Base-by-base conservation (phyloP, 768 basidiomycete genomes). In the Trametes punicea region DNA sequence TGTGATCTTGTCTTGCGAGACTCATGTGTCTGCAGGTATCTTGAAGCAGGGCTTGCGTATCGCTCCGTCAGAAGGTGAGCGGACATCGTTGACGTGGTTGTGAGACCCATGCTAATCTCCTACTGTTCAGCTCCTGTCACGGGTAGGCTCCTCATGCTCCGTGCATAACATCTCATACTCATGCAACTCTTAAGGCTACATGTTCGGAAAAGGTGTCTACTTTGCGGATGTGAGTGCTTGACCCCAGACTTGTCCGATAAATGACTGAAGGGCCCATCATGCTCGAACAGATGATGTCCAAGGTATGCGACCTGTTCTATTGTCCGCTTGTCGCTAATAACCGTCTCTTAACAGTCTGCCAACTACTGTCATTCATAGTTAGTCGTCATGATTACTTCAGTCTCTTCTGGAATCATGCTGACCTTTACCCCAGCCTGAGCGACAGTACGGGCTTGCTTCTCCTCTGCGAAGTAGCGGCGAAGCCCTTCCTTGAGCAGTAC, bases 141-240 rank as follows among this genome's bases (percentile, higher is more conserved):
- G 60, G 80, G 78, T 64, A 45, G 29, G 64, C 21, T n/a, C 39
- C 38, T 20, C 21, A 31, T 46, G 8, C 7, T 10, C 1, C 26
- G 15, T 6, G n/a, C 10, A 1, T 13, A 2, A 16, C 31, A 2
- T 13, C 21, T n/a, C 25, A 11, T 3, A 5, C n/a, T 25, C 2
- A 27, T 18, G 47, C 18, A 21, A 31, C 15, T 15, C 16, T 8
- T 20, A 41, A 67, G 73, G 74, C 2, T 82, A 82, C 64, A 85
- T 84, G 83, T 84, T 84, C 64, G 83, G 83, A 49, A 84, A 84
- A 67, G 83, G 81, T 40, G 80, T 83, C 31, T 84, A 85, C 66
- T 82, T 85, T 51, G 82, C 83, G 4, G 82, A 84, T 68, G 81
- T 81, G 58, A 65, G 78, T 63, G 13, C 11, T 13, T 11, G 23